Evolutionary conservation across 108 stramenopile genomes (phyloP).

Genomic region (Cyclotella distinguenda): DNA sequence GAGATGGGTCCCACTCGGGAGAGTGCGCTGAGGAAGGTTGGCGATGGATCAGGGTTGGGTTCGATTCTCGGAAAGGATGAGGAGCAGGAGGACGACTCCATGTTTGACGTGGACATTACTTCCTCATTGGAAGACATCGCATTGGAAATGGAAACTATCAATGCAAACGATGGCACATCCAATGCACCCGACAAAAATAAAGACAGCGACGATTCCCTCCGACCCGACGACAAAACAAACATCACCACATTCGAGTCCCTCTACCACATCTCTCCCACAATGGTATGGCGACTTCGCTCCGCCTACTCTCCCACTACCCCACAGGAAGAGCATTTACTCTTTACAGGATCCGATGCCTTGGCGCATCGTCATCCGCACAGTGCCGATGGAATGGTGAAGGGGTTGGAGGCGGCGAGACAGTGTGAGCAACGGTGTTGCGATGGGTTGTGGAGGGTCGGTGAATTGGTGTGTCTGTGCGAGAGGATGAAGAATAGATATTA

Average conservation of each 20-base stretch:
- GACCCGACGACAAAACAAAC: neutral
- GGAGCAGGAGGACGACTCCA: conserved; percentile 6
- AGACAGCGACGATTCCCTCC: conserved; percentile 2
- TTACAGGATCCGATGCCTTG: conserved; percentile 22
- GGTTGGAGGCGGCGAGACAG: conserved; percentile 17
- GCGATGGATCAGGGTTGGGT: neutral
- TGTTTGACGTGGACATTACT: conserved; percentile 22
- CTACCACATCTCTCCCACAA: conserved; percentile 32
- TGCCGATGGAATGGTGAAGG: conserved; percentile 34
- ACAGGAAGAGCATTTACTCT: conserved; percentile 26
- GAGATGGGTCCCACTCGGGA: conserved; percentile 10
- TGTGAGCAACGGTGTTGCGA: conserved; percentile 32
- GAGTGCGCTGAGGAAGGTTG: no score
- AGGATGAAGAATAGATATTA: conserved; percentile 20
- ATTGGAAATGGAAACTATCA: neutral
- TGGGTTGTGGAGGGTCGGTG: conserved; percentile 25
- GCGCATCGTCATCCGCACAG: conserved; percentile 31
- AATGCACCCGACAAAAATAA: neutral
- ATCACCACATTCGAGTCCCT: conserved; percentile 48
- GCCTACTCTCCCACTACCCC: conserved; percentile 39
- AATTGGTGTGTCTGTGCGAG: conserved; percentile 33
- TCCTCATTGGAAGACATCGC: conserved; percentile 3
- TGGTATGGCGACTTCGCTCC: conserved; percentile 38
- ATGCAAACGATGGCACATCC: neutral
- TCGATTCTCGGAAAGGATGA: neutral